Base-by-base conservation (phyloP, 768 basidiomycete species). In the Auricularia sp. region DNA sequence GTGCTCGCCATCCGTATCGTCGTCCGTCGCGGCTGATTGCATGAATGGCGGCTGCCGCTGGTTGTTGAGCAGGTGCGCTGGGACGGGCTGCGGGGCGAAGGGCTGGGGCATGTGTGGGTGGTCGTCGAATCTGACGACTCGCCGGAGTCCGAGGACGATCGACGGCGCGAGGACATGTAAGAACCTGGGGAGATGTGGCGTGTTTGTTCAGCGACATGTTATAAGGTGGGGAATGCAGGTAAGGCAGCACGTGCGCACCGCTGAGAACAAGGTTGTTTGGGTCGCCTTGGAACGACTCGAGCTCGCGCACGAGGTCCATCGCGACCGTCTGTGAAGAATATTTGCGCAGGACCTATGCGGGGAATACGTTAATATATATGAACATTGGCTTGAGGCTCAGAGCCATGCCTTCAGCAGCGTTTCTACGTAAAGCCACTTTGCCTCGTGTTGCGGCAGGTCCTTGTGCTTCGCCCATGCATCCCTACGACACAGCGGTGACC, bases 401-500 rank as follows among this genome's bases (percentile, higher is more conserved):
- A 37, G 13, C 70, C 76, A 35, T 67, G 89, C 94, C 81, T 90
- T 91, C 47, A 95, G 74, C 54, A 98, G 74, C 10, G 92, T 89
- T 64, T 93, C 90, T 2, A 96, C 92, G 76, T 98, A 98, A 18
- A 88, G 74, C 82, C 87, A 87, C 76, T 93, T 95, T 2, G 95
- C 94, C 71, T 95, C 90, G 63, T 82, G 82, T 29, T 82, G 73
- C 67, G 88, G 85, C 47, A 94, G 72, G 68, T 94, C 92, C 69
- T 86, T 89, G 72, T 95, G 92, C 73, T 94, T 96, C 59, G 89
- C 88, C 95, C 95, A 98, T 54, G 91, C 91, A 77, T 95, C 94
- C 92, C 93, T 94, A 63, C 33, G 42, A 24, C 24, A 63, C 18
- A 33, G 65, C 44, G 47, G 36, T 18, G 47, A 24, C 24, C 7